phyloP scores from a whole-genome alignment of 768 basidiomycete genomes.

The Exidia glandulosa region DNA sequence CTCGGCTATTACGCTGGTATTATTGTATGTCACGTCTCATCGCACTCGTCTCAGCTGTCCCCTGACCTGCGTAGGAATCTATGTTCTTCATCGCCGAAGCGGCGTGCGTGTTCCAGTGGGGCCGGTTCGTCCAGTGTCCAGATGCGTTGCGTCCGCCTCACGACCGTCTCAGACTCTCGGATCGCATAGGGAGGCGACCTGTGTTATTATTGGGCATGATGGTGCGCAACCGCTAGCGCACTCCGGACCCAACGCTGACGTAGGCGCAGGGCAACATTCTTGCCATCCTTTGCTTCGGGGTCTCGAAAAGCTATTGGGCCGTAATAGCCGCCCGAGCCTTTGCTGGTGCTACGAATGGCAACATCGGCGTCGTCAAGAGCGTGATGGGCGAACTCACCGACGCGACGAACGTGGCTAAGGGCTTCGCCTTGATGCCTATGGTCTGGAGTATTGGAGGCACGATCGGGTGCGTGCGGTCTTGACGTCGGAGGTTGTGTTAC shows the following conservation, averaged over 20 bases:
- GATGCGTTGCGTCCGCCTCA: no score
- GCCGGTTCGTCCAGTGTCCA: no score
- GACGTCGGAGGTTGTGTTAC: neutral
- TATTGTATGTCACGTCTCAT: conserved; percentile 34
- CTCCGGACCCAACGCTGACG: no score
- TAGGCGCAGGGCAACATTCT: conserved; percentile 28
- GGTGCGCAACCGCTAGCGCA: no score
- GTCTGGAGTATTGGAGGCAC: conserved; percentile 36
- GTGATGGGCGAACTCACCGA: conserved; percentile 61
- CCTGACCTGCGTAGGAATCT: conserved; percentile 42
- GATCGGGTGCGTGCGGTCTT: conserved; percentile 26
- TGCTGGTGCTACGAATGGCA: conserved; percentile 10
- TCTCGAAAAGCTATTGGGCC: conserved; percentile 34
- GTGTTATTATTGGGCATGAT: conserved; percentile 32
- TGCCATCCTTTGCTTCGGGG: conserved; percentile 31
- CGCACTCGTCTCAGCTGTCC: neutral
- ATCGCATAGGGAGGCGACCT: conserved; percentile 32
- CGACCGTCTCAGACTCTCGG: no score
- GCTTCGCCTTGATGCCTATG: conserved; percentile 56
- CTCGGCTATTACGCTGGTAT: conserved; percentile 71
- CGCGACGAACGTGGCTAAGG: conserved; percentile 52
- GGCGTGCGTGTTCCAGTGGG: conserved; percentile 46
- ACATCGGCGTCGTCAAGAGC: conserved; percentile 8
- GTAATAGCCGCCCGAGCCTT: conserved; percentile 8
- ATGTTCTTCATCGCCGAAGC: conserved; percentile 69